A percentile compares a stretch with the other conserved stretches of the same genome.
phyloP scores from a whole-genome alignment of 2,329 filamentous ascomycete genomes.

The Cladosporium sp. region DNA sequence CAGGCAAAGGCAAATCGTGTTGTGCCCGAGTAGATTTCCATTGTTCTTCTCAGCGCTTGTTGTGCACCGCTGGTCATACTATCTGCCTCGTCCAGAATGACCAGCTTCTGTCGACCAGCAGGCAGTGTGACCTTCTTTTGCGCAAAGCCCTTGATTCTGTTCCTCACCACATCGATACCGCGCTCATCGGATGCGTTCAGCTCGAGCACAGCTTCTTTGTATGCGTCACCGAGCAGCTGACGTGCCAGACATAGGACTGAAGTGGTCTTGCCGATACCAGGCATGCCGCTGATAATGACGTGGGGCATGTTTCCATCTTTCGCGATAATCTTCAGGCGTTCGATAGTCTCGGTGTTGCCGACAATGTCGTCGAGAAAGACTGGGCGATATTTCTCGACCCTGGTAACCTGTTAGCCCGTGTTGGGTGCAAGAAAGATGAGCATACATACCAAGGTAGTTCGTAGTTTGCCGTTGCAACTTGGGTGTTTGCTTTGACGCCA shows the following conservation, averaged over 20 bases:
- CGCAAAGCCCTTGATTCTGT: conserved; percentile 96
- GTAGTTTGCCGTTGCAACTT: conserved; percentile 48
- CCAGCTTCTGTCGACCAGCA: conserved; percentile 84
- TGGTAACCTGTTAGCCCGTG: conserved; percentile 34
- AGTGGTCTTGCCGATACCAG: conserved; percentile 97
- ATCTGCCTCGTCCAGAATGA: conserved; percentile 97
- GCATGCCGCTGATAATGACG: conserved; percentile 99
- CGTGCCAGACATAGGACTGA: conserved; percentile 89
- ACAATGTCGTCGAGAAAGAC: conserved; percentile 95
- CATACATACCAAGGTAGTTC: conserved; percentile 70
- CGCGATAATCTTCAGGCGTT: conserved; percentile 95
- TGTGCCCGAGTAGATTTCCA: conserved; percentile 98
- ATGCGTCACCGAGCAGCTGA: conserved; percentile 84
- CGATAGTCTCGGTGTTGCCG: conserved; percentile 95
- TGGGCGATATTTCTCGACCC: conserved; percentile 98
- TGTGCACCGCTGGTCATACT: conserved; percentile 95
- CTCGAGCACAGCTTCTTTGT: conserved; percentile 96
- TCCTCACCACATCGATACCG: conserved; percentile 95
- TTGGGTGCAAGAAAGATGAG: neutral
- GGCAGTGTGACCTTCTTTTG: conserved; percentile 98
- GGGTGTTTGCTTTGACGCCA: conserved; percentile 38
- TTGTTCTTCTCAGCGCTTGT: conserved; percentile 88
- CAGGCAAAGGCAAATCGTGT: conserved; percentile 97
- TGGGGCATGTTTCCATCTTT: conserved; percentile 99
- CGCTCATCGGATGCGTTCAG: conserved; percentile 95